phyloP scores from a whole-genome alignment of 2,329 filamentous ascomycete genomes.

The Neonectria magnoliae region DNA sequence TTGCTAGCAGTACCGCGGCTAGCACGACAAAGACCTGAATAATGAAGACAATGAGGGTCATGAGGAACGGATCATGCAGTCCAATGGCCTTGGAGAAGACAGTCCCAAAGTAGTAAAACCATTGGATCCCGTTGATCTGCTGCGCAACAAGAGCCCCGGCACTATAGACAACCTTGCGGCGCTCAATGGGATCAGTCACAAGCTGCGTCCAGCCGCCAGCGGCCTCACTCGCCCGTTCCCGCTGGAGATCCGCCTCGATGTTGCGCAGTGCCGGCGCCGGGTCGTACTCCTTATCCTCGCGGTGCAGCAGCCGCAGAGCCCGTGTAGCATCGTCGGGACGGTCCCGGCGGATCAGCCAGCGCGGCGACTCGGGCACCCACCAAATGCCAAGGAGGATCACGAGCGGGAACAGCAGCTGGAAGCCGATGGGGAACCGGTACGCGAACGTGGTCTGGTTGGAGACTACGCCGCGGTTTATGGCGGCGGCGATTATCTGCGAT shows the following conservation, averaged over 20 bases:
- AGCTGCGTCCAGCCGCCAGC: conserved; percentile 52
- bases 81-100: conserved; percentile 56
- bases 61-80: conserved; percentile 52
- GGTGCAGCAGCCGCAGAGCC: conserved; percentile 55
- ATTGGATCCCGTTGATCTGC: conserved; percentile 61
- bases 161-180: conserved; percentile 57
- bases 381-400: conserved; percentile 32
- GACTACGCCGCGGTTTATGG: conserved; percentile 44
- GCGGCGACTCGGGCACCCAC: conserved; percentile 44
- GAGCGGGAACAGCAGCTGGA: conserved; percentile 44
- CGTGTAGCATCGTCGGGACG: conserved; percentile 51
- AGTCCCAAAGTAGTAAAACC: conserved; percentile 56
- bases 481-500: conserved; percentile 50
- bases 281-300: conserved; percentile 50
- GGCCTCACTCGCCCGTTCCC: conserved; percentile 43
- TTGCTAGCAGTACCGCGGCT: conserved; percentile 51
- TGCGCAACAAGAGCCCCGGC: conserved; percentile 57
- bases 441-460: conserved; percentile 44
- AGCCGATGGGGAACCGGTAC: conserved; percentile 47
- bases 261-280: conserved; percentile 49
- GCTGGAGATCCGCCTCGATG: conserved; percentile 56
- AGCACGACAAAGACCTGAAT: conserved; percentile 55
- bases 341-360: conserved; percentile 50
- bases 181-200: conserved; percentile 55
- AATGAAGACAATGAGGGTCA: conserved; percentile 54